A percentile compares a stretch with the other conserved stretches of the same genome.
These are phyloP conservation scores for Saccharomyces hybrid DNA, from an alignment of 1,139 yeast genomes.

Conservation along the genomic window DNA sequence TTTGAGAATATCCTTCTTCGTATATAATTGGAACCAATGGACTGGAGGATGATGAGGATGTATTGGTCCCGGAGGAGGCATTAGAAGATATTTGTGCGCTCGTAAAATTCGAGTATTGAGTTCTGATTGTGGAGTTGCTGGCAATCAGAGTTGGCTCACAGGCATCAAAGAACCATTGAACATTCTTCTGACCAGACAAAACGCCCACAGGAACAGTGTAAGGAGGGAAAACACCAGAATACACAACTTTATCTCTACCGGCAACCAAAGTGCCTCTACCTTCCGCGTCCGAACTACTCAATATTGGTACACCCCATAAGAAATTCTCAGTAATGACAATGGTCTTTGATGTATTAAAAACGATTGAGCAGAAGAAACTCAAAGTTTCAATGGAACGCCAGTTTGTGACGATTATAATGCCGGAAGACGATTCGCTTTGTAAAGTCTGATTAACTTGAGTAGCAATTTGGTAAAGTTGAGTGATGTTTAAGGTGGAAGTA, in stretches of 20 bases:
- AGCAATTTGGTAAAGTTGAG: slow-evolving; percentile 23
- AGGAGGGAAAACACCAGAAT: slow-evolving; percentile 26
- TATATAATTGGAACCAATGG: slow-evolving; percentile 23
- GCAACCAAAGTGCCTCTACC: slow-evolving; percentile 27
- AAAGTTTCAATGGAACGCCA: slow-evolving; percentile 23
- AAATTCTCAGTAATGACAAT: slow-evolving; percentile 23
- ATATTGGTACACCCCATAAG: slow-evolving; percentile 21
- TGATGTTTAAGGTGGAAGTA: slow-evolving; percentile 19
- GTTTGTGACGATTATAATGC: slow-evolving; percentile 25
- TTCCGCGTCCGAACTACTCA: slow-evolving; percentile 15
- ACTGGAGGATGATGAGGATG: slow-evolving; percentile 3
- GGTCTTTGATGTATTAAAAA: slow-evolving; percentile 22
- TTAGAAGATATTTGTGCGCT: slow-evolving; percentile 1
- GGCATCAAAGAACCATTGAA: slow-evolving; percentile 21
- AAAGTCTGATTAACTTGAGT: slow-evolving; percentile 15
- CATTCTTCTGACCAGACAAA: slow-evolving; percentile 10
- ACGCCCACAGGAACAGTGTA: slow-evolving; percentile 23
- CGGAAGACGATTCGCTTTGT: slow-evolving; percentile 14
- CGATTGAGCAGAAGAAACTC: slow-evolving; percentile 26
- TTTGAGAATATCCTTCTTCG: slow-evolving; percentile 18
- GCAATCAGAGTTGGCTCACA: slow-evolving; percentile 16
- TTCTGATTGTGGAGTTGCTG: slow-evolving; percentile 18
- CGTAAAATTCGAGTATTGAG: slow-evolving; percentile 17
- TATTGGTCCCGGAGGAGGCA: slow-evolving; percentile 2
- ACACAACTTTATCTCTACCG: slow-evolving; percentile 18